Evolutionary conservation across 805 yeast species (phyloP), one percentile per base, ranked within the genome.

Genomic region (Diddensiella transvaalensis): DNA sequence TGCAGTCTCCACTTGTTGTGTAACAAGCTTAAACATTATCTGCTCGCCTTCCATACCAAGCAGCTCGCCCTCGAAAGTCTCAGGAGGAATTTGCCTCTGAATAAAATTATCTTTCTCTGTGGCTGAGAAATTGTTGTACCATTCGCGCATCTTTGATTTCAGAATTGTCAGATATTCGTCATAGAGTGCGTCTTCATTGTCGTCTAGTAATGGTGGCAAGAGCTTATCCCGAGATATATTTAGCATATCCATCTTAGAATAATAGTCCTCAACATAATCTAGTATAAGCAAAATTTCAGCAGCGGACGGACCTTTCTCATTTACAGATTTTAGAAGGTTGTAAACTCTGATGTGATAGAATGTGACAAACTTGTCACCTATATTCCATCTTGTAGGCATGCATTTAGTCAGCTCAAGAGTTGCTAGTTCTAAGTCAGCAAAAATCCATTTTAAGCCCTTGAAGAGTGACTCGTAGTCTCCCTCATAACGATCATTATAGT

Each of bases 1-100:
- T 0, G 95, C 93, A 4, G 85, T 90, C 52, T 85, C 95, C 13
- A 87, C 83, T 64, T 89, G 96, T 61, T 88, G 96, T n/a, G 83
- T 82, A 49, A 88, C 79, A 83, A 88, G 84, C 52, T 85, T 80
- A 63, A 86, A 82, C 23, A 89, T 82, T 3, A 85, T 82, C 51
- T 81, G 83, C 46, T 88, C 85, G 47, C 88, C 93, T 47, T 87
- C 87, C 47, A 88, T 68, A 22, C 83, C 87, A 26, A 48, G 46
- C 44, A 73, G 73, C 49, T 87, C 87, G 3, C 80, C 74, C 61
- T 83, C 88, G 3, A 69, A 61, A 3, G 60, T 60, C 48, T 82
- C 87, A 4, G 97, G 97, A 4, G 95, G 89, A 4, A 75, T 73
- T 13, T 73, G 70, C 62, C 96, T 79, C 38, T 73, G 71, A 32